These are phyloP conservation scores for Dictyostelium citrinum DNA, from an alignment of 78 protist genomes.

Conservation along the genomic window DNA sequence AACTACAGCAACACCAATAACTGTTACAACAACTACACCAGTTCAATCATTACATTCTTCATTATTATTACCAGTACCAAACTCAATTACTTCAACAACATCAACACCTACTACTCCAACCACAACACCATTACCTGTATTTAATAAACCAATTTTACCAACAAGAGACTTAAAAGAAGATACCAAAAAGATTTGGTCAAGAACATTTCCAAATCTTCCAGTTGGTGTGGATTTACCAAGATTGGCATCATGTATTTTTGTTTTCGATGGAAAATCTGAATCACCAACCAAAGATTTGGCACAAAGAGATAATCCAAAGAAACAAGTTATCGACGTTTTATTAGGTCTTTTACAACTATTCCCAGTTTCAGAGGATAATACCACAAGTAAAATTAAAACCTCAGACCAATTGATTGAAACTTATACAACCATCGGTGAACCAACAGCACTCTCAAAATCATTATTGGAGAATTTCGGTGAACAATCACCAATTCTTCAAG, in stretches of 20 bases:
- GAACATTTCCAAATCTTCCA: constrained; percentile 8
- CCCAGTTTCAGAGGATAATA: neutral
- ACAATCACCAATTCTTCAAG: constrained; percentile 11
- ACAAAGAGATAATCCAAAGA: neutral
- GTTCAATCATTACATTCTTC: constrained; percentile 2
- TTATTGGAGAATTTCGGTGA: constrained; percentile 1
- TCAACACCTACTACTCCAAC: neutral
- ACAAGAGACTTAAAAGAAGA: constrained; percentile 19
- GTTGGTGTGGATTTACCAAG: constrained; percentile 69
- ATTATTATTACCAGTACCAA: neutral
- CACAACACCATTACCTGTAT: constrained; percentile 5
- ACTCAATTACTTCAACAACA: neutral
- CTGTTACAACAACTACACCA: neutral
- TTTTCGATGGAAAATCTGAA: neutral
- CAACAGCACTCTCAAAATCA: neutral
- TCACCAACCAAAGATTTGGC: neutral
- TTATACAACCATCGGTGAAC: neutral
- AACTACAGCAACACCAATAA: neutral
- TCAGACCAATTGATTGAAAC: neutral
- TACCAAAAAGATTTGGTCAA: constrained; percentile 45
- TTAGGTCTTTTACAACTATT: neutral
- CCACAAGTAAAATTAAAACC: neutral
- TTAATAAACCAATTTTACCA: neutral
- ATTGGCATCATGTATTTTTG: constrained; percentile 35
- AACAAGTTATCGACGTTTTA: constrained; percentile 16